phyloP scores from a whole-genome alignment of 2,329 filamentous ascomycete genomes.

The Chaetomium globosum region DNA sequence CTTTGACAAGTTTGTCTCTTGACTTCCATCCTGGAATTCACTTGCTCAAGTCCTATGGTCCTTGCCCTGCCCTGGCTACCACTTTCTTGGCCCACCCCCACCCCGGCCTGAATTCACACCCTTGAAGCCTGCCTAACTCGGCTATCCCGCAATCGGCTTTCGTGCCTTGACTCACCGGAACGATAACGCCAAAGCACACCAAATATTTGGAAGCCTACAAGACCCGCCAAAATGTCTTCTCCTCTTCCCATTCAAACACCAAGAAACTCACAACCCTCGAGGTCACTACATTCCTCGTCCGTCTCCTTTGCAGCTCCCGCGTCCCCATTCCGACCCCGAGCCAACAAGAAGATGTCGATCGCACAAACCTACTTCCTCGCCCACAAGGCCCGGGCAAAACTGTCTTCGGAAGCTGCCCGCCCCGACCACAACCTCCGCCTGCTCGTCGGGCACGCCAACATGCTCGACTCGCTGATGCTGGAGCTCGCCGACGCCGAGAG shows the following conservation, averaged over 20 bases:
- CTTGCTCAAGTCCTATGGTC: slow-evolving; percentile 13
- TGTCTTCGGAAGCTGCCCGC: slow-evolving; percentile 85
- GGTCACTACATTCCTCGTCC: slow-evolving; percentile 28
- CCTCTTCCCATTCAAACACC: slow-evolving; percentile 32
- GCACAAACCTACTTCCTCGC: slow-evolving; percentile 98
- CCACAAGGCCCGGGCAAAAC: slow-evolving; percentile 94
- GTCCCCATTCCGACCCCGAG: slow-evolving; percentile 65
- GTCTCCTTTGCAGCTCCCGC: slow-evolving; percentile 41
- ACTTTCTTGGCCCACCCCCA: slow-evolving; percentile 24
- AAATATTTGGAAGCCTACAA: slow-evolving; percentile 32
- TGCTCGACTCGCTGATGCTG: slow-evolving; percentile 93
- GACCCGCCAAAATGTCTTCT: slow-evolving; percentile 34
- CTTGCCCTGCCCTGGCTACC: slow-evolving; percentile 12
- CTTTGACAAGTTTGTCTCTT: neutral
- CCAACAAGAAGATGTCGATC: slow-evolving; percentile 74
- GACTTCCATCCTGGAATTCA: neutral
- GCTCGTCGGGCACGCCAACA: slow-evolving; percentile 96
- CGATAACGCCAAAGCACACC: slow-evolving; percentile 32
- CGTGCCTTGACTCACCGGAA: slow-evolving; percentile 37
- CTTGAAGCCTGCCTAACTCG: slow-evolving; percentile 25
- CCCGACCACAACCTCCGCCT: slow-evolving; percentile 93
- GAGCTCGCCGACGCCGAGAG: slow-evolving; percentile 85
- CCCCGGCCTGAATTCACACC: slow-evolving; percentile 26
- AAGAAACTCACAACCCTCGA: slow-evolving; percentile 25
- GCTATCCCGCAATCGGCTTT: slow-evolving; percentile 35